Evolutionary conservation across 768 basidiomycete genomes (phyloP).

Genomic region (Lepiota venenata): DNA sequence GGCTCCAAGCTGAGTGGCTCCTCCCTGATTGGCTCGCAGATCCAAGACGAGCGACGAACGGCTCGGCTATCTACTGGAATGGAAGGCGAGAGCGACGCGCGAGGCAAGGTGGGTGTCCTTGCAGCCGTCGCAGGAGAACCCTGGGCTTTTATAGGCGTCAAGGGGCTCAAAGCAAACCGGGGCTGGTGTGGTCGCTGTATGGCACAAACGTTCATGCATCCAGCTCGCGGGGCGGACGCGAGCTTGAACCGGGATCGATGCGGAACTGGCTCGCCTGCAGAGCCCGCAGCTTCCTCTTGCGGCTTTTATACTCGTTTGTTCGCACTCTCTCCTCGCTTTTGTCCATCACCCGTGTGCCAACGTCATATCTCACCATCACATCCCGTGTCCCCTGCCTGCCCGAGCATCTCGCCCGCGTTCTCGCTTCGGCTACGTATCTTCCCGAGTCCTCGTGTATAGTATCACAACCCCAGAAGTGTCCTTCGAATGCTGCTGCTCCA

Average conservation of each 20-base stretch:
- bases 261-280: slow-evolving; percentile 2
- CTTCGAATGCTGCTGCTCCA: too few relatives aligned
- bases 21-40: slow-evolving; percentile 49
- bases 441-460: background rate
- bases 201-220: slow-evolving; percentile 40
- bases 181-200: slow-evolving; percentile 15
- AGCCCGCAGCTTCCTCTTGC: slow-evolving; percentile 22
- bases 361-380: background rate
- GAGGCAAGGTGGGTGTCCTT: slow-evolving; percentile 14
- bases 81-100: slow-evolving; percentile 6
- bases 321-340: slow-evolving; percentile 17
- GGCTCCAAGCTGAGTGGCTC: slow-evolving; percentile 37
- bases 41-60: slow-evolving; percentile 28
- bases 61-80: slow-evolving; percentile 16
- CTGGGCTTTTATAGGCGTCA: slow-evolving; percentile 17
- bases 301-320: slow-evolving; percentile 31
- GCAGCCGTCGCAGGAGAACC: slow-evolving; percentile 17
- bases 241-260: slow-evolving; percentile 7
- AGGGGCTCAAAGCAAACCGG: background rate
- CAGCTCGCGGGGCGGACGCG: slow-evolving; percentile 2
- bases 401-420: background rate
- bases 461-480: background rate
- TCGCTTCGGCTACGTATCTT: background rate
- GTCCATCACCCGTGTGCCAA: slow-evolving; percentile 12
- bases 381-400: background rate